Evolutionary conservation across 768 basidiomycete species (phyloP).

Genomic region (Lactifluus echinatus): DNA sequence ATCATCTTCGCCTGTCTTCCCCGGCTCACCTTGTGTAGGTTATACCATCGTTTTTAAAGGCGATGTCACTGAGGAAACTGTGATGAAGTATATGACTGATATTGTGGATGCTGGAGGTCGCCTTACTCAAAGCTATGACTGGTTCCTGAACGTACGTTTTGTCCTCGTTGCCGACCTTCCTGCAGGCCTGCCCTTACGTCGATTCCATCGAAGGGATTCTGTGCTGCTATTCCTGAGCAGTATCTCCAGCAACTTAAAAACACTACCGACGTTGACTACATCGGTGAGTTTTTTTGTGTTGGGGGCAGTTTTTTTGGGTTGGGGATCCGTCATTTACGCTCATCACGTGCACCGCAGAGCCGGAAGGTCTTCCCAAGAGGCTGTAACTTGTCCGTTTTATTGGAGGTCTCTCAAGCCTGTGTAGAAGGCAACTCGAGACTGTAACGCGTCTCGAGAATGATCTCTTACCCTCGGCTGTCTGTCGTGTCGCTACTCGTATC

Average conservation of each 20-base stretch:
- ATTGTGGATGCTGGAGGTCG: constrained; percentile 13
- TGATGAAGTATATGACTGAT: constrained; percentile 7
- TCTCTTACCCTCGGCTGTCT: not conserved
- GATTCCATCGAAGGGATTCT: constrained; percentile 5
- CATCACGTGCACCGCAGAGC: not conserved
- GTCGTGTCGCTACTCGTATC: not conserved
- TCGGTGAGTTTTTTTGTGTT: constrained; percentile 1
- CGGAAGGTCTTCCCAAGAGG: constrained; percentile 14
- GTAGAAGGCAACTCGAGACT: not conserved
- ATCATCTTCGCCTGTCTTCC: not conserved
- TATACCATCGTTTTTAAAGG: constrained; percentile 13
- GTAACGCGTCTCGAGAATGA: not conserved
- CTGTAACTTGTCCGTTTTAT: not conserved
- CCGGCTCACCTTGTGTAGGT: constrained; percentile 1
- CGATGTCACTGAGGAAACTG: constrained; percentile 6
- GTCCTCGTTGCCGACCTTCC: not conserved
- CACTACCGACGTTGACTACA: constrained; percentile 9
- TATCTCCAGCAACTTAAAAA: constrained; percentile 3
- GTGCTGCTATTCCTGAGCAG: constrained; percentile 11
- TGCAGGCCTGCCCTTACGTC: not conserved
- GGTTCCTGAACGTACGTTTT: constrained; percentile 12
- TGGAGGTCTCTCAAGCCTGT: not conserved
- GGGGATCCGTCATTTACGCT: not conserved
- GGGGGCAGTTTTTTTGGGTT: not conserved
- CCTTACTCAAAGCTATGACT: constrained; percentile 11